These are phyloP conservation scores for Kokia cookei DNA, from an alignment of 441 rosid species.

Conservation along the genomic window DNA sequence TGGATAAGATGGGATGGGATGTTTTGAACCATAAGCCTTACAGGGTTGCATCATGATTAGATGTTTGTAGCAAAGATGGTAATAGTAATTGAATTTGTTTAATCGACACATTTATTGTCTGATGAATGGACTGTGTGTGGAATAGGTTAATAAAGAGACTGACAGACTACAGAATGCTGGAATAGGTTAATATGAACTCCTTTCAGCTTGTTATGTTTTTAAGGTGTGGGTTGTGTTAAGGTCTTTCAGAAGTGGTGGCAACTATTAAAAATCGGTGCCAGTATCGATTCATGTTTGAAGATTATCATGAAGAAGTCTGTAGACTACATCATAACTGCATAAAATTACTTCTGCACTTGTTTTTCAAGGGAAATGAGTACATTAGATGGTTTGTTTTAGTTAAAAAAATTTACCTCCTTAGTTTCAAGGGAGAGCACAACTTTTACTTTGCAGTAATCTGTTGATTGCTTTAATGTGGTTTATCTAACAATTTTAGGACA, in stretches of 20 bases:
- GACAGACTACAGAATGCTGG: neutral
- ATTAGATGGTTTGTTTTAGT: neutral
- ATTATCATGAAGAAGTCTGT: neutral
- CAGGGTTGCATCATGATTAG: neutral
- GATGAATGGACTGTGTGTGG: neutral
- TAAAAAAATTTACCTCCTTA: neutral
- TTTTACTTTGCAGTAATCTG: neutral
- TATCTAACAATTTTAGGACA: neutral
- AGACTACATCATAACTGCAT: neutral
- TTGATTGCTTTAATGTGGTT: neutral
- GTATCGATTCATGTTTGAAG: no score
- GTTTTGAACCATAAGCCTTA: neutral
- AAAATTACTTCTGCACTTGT: neutral
- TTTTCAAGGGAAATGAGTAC: neutral
- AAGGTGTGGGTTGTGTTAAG: neutral
- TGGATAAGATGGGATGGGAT: neutral
- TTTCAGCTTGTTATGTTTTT: neutral
- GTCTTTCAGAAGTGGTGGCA: neutral
- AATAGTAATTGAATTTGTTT: neutral
- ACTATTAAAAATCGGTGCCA: neutral
- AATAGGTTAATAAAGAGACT: neutral
- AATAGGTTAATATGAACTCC: neutral
- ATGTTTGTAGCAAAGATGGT: neutral
- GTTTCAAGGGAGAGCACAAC: neutral
- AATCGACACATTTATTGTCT: neutral